Conservation (phyloP, 768 basidiomycete species). For the Boletus barrowsii region DNA sequence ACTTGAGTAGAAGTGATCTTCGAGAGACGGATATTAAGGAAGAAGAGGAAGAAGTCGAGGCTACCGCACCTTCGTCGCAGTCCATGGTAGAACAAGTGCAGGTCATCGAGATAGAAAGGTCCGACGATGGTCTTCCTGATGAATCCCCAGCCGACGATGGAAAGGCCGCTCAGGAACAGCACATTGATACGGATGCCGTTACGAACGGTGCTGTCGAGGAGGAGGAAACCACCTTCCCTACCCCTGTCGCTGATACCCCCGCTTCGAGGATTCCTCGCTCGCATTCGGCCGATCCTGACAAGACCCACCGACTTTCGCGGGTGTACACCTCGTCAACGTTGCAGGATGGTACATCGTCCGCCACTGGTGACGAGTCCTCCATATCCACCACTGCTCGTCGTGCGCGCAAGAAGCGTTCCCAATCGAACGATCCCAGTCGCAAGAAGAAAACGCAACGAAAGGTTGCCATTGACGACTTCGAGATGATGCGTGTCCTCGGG, state of each 20-base stretch:
- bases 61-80: neutral
- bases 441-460: conserved; percentile 59
- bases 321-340: conserved; percentile 53
- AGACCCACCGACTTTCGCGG: conserved; percentile 54
- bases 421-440: conserved; percentile 47
- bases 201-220: conserved; percentile 25
- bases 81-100: conserved; percentile 9
- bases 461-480: conserved; percentile 87
- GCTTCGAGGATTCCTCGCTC: conserved; percentile 63
- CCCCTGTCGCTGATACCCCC: conserved; percentile 39
- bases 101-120: conserved; percentile 21
- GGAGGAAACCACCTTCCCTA: conserved; percentile 31
- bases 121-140: conserved; percentile 20
- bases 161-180: conserved; percentile 4
- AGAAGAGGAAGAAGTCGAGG: conserved; percentile 26
- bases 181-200: conserved; percentile 21
- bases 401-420: conserved; percentile 53
- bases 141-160: conserved; percentile 6
- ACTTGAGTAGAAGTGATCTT: conserved; percentile 13
- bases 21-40: conserved; percentile 26
- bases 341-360: conserved; percentile 53
- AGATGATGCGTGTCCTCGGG: conserved; percentile 94
- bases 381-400: conserved; percentile 52
- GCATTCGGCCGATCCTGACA: conserved; percentile 78
- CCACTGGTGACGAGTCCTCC: conserved; percentile 69